Base-by-base conservation (phyloP, 139 green algal species). In the Tetratostichococcus sp. region DNA sequence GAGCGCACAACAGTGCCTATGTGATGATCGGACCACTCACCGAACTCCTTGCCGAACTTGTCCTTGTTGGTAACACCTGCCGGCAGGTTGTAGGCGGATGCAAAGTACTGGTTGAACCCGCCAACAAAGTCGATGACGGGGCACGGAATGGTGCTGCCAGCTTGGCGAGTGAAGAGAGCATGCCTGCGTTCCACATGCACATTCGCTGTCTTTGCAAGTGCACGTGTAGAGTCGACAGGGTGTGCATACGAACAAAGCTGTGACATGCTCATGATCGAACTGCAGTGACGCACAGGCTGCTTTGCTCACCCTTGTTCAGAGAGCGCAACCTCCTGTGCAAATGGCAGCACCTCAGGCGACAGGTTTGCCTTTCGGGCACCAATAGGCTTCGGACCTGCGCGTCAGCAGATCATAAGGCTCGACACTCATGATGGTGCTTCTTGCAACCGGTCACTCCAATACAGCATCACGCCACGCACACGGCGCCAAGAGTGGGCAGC, bases 291-390 rank as follows among this genome's bases (percentile, higher is more conserved):
- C n/a, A n/a, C n/a, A n/a, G n/a, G n/a, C n/a, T n/a, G n/a, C n/a
- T n/a, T n/a, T n/a, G n/a, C n/a, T n/a, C n/a, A n/a, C n/a, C n/a
- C 77, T 71, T 81, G 77, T 72, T 82, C 77, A 23, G 69, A 73
- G 67, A 82, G 77, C 32, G 77, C 77, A 39, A 85, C 65, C 66
- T 86, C 82, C 59, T 86, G 50, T 21, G 75, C 66, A 39, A 71
- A 81, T 11, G 70, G 42, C 69, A 65, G 33, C 4, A 81, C 71
- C 22, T 73, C 35, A 1, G 32, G 21, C 21, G 65, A 75, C 34
- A 87, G 69, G 65, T 81, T 83, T 23, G 79, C 82, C 73, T 83
- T 83, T 26, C 67, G 67, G 19, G 69, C 82, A 11, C 82, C 82
- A 22, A 80, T 75, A 26, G 79, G 77, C 0, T 23, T 26, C 1